Evolutionary conservation across 148 eudicot genomes (phyloP).

Genomic region (Beta vulgaris): DNA sequence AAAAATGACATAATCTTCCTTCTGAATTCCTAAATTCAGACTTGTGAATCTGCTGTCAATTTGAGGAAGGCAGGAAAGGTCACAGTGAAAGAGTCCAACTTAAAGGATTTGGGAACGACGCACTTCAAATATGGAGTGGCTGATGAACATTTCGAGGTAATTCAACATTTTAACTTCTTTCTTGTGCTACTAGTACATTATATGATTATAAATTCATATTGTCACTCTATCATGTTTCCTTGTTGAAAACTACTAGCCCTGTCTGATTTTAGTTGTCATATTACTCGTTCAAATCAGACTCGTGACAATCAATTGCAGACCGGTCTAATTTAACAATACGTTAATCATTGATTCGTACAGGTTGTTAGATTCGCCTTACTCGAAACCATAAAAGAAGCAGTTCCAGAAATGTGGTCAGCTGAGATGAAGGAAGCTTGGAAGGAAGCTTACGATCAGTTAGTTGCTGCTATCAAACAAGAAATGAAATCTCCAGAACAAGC

Average conservation of each 20-base stretch:
- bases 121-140: constrained; percentile 78
- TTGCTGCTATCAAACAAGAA: constrained; percentile 69
- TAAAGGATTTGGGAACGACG: constrained; percentile 53
- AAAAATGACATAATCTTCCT: not conserved
- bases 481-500: constrained; percentile 46
- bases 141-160: constrained; percentile 91
- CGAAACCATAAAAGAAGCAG: constrained; percentile 80
- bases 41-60: constrained; percentile 87
- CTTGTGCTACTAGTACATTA: too few species aligned
- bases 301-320: too few species aligned
- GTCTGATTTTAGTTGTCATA: too few species aligned
- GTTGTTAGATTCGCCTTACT: constrained; percentile 78
- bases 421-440: constrained; percentile 92
- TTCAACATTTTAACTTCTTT: not conserved
- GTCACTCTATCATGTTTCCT: not conserved
- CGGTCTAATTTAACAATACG: not conserved
- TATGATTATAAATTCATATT: too few species aligned
- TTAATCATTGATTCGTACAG: constrained; percentile 23
- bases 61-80: constrained; percentile 72
- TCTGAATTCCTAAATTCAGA: constrained; percentile 33
- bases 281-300: too few species aligned
- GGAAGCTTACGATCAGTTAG: constrained; percentile 75
- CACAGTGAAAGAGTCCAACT: constrained; percentile 59
- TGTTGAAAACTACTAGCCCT: too few species aligned
- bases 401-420: constrained; percentile 78